phyloP scores from a whole-genome alignment of 2,329 filamentous ascomycete genomes.

The Exophiala lecanii-corni region DNA sequence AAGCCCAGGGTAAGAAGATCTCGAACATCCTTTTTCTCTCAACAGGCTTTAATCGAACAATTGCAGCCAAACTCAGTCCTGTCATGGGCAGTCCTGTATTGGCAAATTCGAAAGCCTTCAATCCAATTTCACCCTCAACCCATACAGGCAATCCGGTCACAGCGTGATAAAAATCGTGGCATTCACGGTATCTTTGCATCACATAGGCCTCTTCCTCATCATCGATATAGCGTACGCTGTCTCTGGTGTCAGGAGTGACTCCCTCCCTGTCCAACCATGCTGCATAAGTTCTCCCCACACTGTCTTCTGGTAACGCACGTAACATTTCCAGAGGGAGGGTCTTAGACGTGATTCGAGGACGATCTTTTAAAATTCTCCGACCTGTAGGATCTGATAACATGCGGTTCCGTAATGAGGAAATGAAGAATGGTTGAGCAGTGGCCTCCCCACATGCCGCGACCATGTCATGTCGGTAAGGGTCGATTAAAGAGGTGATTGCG shows the following conservation, averaged over 20 bases:
- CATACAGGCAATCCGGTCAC: conserved; percentile 85
- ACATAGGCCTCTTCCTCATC: conserved; percentile 96
- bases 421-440: conserved; percentile 91
- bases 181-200: conserved; percentile 96
- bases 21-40: conserved; percentile 63
- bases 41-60: conserved; percentile 57
- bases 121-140: conserved; percentile 92
- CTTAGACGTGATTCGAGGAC: conserved; percentile 77
- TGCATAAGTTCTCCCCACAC: conserved; percentile 76
- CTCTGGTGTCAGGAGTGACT: conserved; percentile 84
- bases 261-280: conserved; percentile 91
- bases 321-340: conserved; percentile 65
- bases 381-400: conserved; percentile 85
- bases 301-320: conserved; percentile 65
- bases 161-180: conserved; percentile 96
- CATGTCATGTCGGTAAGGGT: conserved; percentile 80
- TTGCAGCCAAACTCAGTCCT: conserved; percentile 73
- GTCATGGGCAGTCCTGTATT: conserved; percentile 96
- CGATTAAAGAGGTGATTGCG: conserved; percentile 57
- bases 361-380: conserved; percentile 82
- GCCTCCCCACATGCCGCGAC: conserved; percentile 93
- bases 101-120: conserved; percentile 96
- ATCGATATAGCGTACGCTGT: conserved; percentile 81
- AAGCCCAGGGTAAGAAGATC: conserved; percentile 84
- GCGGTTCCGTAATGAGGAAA: conserved; percentile 80